Base-by-base conservation (phyloP, 108 stramenopile species). In the Conticribra weissflogii region DNA sequence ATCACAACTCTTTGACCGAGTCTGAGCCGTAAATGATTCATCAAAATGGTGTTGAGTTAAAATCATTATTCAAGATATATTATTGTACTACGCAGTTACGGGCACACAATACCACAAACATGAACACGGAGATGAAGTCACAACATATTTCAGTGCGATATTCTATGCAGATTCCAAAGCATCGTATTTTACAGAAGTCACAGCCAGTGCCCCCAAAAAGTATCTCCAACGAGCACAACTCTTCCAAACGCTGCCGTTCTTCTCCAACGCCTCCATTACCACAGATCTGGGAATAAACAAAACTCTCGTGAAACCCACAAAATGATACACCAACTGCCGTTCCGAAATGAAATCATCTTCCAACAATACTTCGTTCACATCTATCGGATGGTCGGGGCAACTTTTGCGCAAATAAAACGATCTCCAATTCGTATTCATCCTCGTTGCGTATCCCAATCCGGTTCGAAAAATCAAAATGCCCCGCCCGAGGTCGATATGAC, bases 171-270 rank as follows among this genome's bases (percentile, higher is more conserved):
- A n/a, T n/a, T n/a, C n/a, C n/a, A n/a, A n/a, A n/a, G n/a, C n/a
- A n/a, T n/a, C n/a, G n/a, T n/a, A n/a, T n/a, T n/a, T n/a, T n/a
- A n/a, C n/a, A n/a, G n/a, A n/a, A n/a, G n/a, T n/a, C n/a, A n/a
- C n/a, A n/a, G n/a, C n/a, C n/a, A n/a, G n/a, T n/a, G n/a, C n/a
- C n/a, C n/a, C 74, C 18, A 25, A 14, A 22, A 77, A 68, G 57
- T 77, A 72, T 32, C 41, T 72, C 81, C 81, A 81, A 44, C 81
- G 36, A n/a, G 76, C 81, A 62, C 76, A 81, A 19, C 77, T 60
- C 53, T 81, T 81, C 81, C 81, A 81, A 27, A 76, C 81, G 1
- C 48, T 27, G 41, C 53, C 41, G 51, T 81, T 77, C 5, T 53
- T 73, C 19, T 58, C 71, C 44, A 81, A 75, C 2, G 41, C 36